Percentiles rank a stretch among this genome's conserved stretches.
Conservation (phyloP, 208 protist species). For the Kentomonas sorsogonicus region DNA sequence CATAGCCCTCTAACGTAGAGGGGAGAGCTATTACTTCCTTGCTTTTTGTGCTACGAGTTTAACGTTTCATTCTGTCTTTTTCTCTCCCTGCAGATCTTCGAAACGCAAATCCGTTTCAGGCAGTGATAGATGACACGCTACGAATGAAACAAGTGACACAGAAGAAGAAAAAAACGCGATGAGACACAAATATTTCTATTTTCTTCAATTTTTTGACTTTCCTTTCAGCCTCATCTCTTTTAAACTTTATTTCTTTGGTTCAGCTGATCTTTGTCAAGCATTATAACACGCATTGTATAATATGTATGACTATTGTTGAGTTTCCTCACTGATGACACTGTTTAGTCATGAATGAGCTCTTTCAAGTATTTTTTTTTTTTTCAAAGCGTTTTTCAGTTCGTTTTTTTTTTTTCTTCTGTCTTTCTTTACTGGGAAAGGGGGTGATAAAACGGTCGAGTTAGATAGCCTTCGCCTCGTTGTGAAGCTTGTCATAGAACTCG, state of each 20-base stretch:
- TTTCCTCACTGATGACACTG: no score
- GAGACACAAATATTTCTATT: no score
- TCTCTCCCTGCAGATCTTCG: neutral
- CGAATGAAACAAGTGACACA: neutral
- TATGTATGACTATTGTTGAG: neutral
- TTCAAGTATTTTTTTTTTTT: conserved; percentile 15
- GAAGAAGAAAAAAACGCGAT: no score
- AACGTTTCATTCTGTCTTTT: neutral
- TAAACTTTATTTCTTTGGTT: neutral
- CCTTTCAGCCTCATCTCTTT: neutral
- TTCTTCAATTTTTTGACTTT: neutral
- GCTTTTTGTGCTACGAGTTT: neutral
- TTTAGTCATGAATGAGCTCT: no score
- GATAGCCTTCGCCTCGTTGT: conserved; percentile 88
- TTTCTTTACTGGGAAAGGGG: no score
- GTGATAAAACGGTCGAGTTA: no score
- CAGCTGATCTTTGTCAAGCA: neutral
- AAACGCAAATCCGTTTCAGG: neutral
- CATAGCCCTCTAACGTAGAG: no score
- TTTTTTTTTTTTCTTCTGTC: neutral
- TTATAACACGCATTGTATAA: neutral
- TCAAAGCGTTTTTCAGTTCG: neutral
- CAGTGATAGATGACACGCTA: neutral
- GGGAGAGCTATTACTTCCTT: neutral
- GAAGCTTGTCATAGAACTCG: conserved; percentile 90